Conservation (phyloP, 768 basidiomycete species). For the Leccinellum rugosiceps region DNA sequence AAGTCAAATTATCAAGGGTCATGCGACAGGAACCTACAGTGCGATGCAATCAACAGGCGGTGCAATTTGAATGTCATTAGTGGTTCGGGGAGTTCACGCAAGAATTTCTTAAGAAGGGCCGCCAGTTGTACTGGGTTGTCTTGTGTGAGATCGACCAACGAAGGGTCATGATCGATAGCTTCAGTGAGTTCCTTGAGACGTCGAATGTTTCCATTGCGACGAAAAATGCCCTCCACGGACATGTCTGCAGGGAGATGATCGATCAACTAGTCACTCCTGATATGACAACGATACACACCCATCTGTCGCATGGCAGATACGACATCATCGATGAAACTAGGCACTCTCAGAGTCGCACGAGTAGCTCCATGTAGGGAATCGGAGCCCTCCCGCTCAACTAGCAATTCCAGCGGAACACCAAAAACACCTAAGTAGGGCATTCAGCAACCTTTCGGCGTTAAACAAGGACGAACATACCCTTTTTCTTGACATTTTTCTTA, state of each 20-base stretch:
- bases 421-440: constrained; percentile 68
- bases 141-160: constrained; percentile 85
- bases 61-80: constrained; percentile 94
- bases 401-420: constrained; percentile 84
- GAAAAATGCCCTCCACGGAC: constrained; percentile 98
- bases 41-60: constrained; percentile 80
- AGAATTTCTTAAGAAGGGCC: constrained; percentile 94
- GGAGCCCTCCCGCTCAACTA: constrained; percentile 93
- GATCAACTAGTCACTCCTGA: not conserved
- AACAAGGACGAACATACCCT: constrained; percentile 48
- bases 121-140: constrained; percentile 98
- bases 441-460: constrained; percentile 8
- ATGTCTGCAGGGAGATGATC: constrained; percentile 60
- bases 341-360: constrained; percentile 78
- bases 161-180: constrained; percentile 90
- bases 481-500: constrained; percentile 90
- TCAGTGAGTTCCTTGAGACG: constrained; percentile 89
- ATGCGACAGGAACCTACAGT: constrained; percentile 54
- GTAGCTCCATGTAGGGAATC: constrained; percentile 93
- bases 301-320: constrained; percentile 98
- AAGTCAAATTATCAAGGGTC: constrained; percentile 7
- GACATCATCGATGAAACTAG: constrained; percentile 98
- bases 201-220: constrained; percentile 96
- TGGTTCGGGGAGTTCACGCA: constrained; percentile 94
- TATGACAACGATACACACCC: constrained; percentile 55